Evolutionary conservation across 805 yeast species (phyloP).

Genomic region (Lipomyces oligophaga): DNA sequence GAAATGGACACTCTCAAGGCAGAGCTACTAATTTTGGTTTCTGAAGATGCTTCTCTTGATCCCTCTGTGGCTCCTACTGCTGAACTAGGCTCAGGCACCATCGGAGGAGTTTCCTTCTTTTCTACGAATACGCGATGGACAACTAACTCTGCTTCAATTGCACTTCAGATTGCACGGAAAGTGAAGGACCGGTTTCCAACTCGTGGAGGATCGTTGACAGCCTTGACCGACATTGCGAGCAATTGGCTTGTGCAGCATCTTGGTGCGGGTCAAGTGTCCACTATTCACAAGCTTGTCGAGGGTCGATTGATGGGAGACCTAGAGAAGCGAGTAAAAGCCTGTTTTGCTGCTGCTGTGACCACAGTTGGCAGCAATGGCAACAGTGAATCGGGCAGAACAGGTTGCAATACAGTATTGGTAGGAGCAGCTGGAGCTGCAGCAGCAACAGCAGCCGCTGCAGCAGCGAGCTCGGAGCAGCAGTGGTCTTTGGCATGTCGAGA

Average conservation of each 20-base stretch:
- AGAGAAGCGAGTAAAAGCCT: constrained; percentile 12
- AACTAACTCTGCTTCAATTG: constrained; percentile 7
- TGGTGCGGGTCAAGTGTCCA: neutral
- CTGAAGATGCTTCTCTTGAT: constrained; percentile 8
- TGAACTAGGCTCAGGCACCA: neutral
- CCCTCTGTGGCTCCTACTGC: neutral
- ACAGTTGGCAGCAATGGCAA: no score
- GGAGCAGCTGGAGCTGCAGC: constrained; percentile 1
- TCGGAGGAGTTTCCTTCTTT: no score
- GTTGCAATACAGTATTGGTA: no score
- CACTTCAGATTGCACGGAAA: constrained; percentile 25
- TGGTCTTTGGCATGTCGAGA: constrained; percentile 15
- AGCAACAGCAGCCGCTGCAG: neutral
- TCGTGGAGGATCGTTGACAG: constrained; percentile 4
- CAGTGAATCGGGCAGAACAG: no score
- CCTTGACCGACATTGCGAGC: constrained; percentile 9
- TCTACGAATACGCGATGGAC: constrained; percentile 11
- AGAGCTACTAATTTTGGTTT: constrained; percentile 25
- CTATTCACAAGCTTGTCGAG: constrained; percentile 20
- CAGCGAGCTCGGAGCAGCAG: neutral
- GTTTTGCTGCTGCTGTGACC: neutral
- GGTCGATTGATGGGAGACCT: constrained; percentile 19
- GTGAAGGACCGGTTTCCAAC: constrained; percentile 10
- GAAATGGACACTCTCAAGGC: constrained; percentile 22
- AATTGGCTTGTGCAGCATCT: constrained; percentile 15